These are phyloP conservation scores for Cercospora sp. DNA, from an alignment of 2,329 filamentous ascomycete species.

Conservation along the genomic window DNA sequence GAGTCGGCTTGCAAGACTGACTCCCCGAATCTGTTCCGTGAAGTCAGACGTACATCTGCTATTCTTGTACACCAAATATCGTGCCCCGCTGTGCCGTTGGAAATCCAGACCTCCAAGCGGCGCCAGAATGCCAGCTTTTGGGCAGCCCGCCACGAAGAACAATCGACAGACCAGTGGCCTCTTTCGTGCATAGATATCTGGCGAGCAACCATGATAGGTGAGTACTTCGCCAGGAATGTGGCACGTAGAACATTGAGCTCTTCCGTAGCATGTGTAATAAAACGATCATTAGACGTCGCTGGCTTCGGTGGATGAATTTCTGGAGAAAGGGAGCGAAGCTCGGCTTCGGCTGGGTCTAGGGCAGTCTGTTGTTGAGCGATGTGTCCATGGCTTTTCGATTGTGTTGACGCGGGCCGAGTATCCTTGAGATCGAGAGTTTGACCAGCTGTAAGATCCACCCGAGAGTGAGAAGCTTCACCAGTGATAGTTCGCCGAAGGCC, in stretches of 20 bases:
- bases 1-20: neutral
- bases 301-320: conserved; percentile 33
- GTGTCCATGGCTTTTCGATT: neutral
- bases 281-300: conserved; percentile 23
- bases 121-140: conserved; percentile 61
- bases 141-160: conserved; percentile 53
- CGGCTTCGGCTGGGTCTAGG: neutral
- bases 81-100: conserved; percentile 64
- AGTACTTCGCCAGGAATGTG: conserved; percentile 35
- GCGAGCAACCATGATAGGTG: conserved; percentile 46
- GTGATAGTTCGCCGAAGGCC: neutral
- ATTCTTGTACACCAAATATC: conserved; percentile 59
- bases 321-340: neutral
- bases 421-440: neutral
- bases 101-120: conserved; percentile 62
- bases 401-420: neutral
- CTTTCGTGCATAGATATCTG: conserved; percentile 63
- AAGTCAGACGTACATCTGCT: conserved; percentile 17
- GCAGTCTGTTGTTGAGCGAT: neutral
- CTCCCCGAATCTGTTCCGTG: neutral
- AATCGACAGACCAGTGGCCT: conserved; percentile 74
- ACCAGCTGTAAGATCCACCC: neutral
- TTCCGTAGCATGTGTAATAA: conserved; percentile 37
- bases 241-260: conserved; percentile 37
- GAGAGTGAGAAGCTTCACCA: neutral